Conservation (phyloP, 2,329 filamentous ascomycete genomes). For the Apiospora pterosperma region DNA sequence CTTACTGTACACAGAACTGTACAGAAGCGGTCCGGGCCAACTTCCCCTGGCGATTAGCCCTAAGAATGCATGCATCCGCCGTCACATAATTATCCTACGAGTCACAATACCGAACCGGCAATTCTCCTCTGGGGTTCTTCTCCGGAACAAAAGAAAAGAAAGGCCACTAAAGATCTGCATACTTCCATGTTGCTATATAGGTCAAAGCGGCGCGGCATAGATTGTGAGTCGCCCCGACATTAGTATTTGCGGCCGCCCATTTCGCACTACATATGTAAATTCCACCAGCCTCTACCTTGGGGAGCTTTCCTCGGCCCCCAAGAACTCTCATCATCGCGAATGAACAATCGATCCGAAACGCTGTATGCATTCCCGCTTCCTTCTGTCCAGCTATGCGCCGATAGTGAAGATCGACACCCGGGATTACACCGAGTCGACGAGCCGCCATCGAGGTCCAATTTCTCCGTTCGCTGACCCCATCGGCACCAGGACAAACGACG, state of each 20-base stretch:
- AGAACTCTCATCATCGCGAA: background rate
- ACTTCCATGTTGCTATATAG: background rate
- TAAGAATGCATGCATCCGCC: no score
- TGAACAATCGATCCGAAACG: background rate
- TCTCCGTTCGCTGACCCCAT: background rate
- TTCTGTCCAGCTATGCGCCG: background rate
- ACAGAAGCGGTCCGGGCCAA: no score
- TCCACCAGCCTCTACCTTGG: background rate
- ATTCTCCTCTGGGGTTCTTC: background rate
- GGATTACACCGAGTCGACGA: background rate
- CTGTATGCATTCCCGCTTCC: background rate
- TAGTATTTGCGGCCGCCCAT: background rate
- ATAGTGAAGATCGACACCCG: background rate
- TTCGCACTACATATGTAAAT: background rate
- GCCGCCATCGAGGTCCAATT: background rate
- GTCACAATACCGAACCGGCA: background rate
- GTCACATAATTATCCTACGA: background rate
- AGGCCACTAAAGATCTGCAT: background rate
- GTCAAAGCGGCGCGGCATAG: background rate
- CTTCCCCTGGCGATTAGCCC: no score
- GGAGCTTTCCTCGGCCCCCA: background rate
- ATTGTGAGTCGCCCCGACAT: background rate
- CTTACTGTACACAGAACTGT: no score
- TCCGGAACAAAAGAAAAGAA: no score
- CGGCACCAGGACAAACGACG: background rate